phyloP scores from a whole-genome alignment of 768 basidiomycete species.

The Tricholoma hemisulphureum region DNA sequence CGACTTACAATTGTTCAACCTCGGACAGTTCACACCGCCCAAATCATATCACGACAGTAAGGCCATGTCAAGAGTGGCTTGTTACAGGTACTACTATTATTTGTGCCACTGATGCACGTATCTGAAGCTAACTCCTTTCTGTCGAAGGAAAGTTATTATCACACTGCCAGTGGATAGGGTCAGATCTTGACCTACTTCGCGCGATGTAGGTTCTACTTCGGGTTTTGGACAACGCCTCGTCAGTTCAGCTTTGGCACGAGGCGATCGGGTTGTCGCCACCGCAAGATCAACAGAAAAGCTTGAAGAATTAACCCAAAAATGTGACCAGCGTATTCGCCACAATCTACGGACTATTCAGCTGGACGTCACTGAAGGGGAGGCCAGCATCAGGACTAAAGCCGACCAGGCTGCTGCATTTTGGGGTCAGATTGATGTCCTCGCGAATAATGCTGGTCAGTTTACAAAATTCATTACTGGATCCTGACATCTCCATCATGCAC shows the following conservation, averaged over 20 bases:
- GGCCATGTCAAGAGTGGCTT: too few species aligned
- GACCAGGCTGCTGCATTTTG: slow-evolving; percentile 44
- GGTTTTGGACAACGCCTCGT: slow-evolving; percentile 59
- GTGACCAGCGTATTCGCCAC: slow-evolving; percentile 21
- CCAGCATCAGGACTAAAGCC: slow-evolving; percentile 40
- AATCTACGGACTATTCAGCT: slow-evolving; percentile 48
- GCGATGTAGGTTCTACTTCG: slow-evolving; percentile 50
- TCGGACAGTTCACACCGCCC: too few species aligned
- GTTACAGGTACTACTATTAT: too few species aligned
- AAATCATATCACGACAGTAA: too few species aligned
- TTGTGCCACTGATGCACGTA: too few species aligned
- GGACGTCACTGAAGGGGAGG: slow-evolving; percentile 50
- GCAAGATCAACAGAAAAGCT: slow-evolving; percentile 45
- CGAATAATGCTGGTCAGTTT: slow-evolving; percentile 59
- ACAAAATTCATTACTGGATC: not conserved
- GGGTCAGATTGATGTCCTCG: slow-evolving; percentile 58
- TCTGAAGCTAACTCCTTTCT: too few species aligned
- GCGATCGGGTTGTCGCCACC: slow-evolving; percentile 64
- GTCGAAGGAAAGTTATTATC: not conserved
- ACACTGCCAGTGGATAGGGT: not conserved
- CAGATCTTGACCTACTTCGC: not conserved
- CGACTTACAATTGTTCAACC: too few species aligned
- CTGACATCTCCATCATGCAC: not conserved
- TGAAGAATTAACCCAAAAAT: slow-evolving; percentile 29
- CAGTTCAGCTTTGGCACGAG: slow-evolving; percentile 44